Conservation (phyloP, 2,329 filamentous ascomycete species). For the Thielaviopsis ethacetica region DNA sequence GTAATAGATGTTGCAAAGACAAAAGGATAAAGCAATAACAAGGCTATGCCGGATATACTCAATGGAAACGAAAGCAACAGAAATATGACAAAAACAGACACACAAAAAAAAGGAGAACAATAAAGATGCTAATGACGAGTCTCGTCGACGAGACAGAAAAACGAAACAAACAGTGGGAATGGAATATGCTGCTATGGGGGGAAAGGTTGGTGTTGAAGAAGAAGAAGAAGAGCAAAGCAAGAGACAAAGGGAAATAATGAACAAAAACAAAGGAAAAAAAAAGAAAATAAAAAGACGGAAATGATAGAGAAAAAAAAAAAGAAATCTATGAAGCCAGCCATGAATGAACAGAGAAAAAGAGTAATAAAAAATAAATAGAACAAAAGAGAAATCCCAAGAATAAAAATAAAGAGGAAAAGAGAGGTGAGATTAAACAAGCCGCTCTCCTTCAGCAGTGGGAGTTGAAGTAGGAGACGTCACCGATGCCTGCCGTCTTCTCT, state of each 20-base stretch:
- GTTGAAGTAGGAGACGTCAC: not conserved
- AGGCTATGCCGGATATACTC: not conserved
- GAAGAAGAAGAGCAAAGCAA: not conserved
- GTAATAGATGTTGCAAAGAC: not conserved
- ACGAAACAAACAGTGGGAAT: no score
- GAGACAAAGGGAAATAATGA: not conserved
- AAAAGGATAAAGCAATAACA: not conserved
- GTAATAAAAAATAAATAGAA: not conserved
- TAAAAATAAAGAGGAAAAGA: not conserved
- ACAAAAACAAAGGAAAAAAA: conserved; percentile 1
- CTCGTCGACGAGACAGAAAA: not conserved
- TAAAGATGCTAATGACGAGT: not conserved
- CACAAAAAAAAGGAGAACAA: not conserved
- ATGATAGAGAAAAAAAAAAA: not conserved
- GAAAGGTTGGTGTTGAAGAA: no score
- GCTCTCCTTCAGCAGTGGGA: not conserved
- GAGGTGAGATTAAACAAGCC: not conserved
- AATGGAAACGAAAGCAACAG: not conserved
- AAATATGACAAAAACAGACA: not conserved
- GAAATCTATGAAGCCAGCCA: not conserved
- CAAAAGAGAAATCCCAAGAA: not conserved
- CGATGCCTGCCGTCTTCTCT: not conserved
- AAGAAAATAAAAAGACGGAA: not conserved
- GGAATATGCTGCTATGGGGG: not conserved
- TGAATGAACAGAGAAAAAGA: not conserved